Base-by-base conservation (phyloP, 2,329 filamentous ascomycete genomes). In the Pseudogymnoascus sp. region DNA sequence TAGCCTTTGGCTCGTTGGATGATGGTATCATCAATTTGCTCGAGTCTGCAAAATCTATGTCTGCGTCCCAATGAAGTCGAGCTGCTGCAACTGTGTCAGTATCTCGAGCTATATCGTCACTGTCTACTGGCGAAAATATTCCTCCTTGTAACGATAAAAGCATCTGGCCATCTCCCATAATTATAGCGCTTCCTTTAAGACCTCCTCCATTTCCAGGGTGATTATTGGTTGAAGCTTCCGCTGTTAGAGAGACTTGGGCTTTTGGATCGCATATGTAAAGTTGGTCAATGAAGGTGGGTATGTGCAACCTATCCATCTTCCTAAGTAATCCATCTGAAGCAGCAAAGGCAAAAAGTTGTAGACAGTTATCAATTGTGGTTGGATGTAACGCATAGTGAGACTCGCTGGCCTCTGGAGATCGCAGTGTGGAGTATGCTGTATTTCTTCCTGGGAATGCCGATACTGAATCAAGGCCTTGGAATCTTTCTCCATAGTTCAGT, bases 401-500 rank as follows among this genome's bases (percentile, higher is more conserved):
- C 14, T 65, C 57, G n/a, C 30, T 14, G 38, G 16, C 3, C 33
- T 30, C n/a, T n/a, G 18, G 36, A 12, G 18, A 16, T 30, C 62
- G 30, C 1, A 64, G 30, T 33, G 12, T 35, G 30, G 57, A 25
- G 22, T 36, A 16, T 25, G 60, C 33, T 12, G 8, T 33, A 3
- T 61, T n/a, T 16, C 36, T 11, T 38, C 35, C 37, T 62, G 61
- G 41, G 41, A 28, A 22, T 25, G 57, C 36, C 30, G 35, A 65
- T 62, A 57, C 30, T 6, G 62, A 35, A 16, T 61, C 47, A 14
- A 70, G 60, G 3, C 61, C 62, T 59, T 67, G 67, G 57, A 70
- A 72, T n/a, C 37, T 12, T 7, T 66, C 59, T 7, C 69, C 67
- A 57, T 70, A 69, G 30, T 67, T 65, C 3, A 69, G 38, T 0